Percentiles rank a stretch among this genome's conserved stretches.
Evolutionary conservation across 257 asterid genomes (phyloP).

Genomic region (Leonotis leonurus): DNA sequence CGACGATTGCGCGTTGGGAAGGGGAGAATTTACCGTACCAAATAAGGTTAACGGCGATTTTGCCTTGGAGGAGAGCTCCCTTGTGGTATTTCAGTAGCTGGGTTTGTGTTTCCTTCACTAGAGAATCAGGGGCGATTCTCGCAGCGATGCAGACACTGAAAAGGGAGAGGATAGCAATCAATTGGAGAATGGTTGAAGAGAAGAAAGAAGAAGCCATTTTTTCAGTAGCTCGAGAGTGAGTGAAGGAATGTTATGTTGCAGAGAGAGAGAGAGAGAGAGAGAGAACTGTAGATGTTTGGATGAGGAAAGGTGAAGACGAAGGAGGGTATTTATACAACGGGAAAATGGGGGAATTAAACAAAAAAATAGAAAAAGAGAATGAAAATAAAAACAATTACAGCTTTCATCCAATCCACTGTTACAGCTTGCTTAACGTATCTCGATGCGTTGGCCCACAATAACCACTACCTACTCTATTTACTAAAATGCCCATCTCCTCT

Average conservation of each 20-base stretch:
- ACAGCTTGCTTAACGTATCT: conserved; percentile 24
- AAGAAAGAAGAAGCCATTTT: conserved; percentile 17
- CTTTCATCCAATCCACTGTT: conserved; percentile 6
- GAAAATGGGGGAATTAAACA: neutral
- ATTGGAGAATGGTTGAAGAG: neutral
- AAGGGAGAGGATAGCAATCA: conserved; percentile 9
- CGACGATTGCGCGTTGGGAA: conserved; percentile 49
- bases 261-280: neutral
- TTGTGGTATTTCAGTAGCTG: conserved; percentile 48
- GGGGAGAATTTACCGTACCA: conserved; percentile 75
- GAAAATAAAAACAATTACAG: conserved; percentile 19
- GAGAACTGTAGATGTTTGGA: neutral
- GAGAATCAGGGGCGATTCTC: neutral
- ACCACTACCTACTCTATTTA: neutral
- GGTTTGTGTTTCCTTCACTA: conserved; percentile 3
- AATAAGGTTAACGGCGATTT: conserved; percentile 44
- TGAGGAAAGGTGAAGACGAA: neutral
- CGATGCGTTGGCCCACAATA: conserved; percentile 3
- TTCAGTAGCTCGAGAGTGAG: neutral
- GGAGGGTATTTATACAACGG: conserved; percentile 16
- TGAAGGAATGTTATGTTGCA: neutral
- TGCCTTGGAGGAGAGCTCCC: conserved; percentile 59
- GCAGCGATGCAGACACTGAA: conserved; percentile 14
- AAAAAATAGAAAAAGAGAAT: neutral
- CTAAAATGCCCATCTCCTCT: neutral